Base-by-base conservation (phyloP, 495 filamentous ascomycete genomes). In the Penicillium mononematosum region DNA sequence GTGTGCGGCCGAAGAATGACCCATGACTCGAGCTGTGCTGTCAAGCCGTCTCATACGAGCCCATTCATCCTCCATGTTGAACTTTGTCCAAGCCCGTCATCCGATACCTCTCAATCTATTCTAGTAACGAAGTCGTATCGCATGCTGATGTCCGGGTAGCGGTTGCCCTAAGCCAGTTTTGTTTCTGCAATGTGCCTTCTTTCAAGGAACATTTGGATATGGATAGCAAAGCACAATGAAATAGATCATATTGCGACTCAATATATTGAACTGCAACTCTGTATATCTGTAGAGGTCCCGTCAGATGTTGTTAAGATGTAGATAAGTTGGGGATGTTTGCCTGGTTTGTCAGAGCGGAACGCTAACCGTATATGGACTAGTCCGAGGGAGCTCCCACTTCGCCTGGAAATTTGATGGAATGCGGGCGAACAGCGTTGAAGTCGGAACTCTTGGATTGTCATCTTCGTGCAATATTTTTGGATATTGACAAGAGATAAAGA, bases 301-400 rank as follows among this genome's bases (percentile, higher is more conserved):
- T 6, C 24, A 25, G 1, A 25, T 24, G 11, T 38, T 55, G 43
- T 24, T 25, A 2, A 9, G 42, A 34, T 32, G 39, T 51, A 24
- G 49, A 36, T 41, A 27, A 39, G 14, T 58, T 45, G 34, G 58
- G 14, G 32, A 39, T 63, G 63, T 66, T 68, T 68, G 60, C 38
- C 51, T 61, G 4, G 66, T 68, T 68, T 68, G 63, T 57, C 43
- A 50, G 45, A 27, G 12, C 22, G 9, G 4, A 0, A 27, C 54
- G 45, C 48, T 52, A 53, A 45, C 66, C 54, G 2, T 49, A 49
- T 60, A 39, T 11, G 54, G 63, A 50, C 58, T 69, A 69, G 66
- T 58, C 61, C 38, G 50, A 68, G 56, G 61, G 62, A 69, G 68
- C 67, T 70, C 69, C 69, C 69, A 71, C 69, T 71, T 71, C 50